A percentile compares a stretch with the other conserved stretches of the same genome.
phyloP scores from a whole-genome alignment of 208 protist species.

The Leishmania turanica region DNA sequence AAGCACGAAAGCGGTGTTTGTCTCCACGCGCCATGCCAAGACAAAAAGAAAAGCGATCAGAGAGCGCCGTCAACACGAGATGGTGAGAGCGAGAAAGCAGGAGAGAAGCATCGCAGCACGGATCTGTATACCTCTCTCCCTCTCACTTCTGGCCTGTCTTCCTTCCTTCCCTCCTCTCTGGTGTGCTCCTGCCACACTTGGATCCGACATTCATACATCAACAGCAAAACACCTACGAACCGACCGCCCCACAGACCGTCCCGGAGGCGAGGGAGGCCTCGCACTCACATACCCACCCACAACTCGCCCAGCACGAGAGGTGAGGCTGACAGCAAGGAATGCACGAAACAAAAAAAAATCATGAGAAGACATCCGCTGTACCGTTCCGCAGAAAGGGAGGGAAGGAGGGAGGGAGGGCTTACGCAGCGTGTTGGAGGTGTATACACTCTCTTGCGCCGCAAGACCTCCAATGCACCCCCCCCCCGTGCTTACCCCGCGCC shows the following conservation, averaged over 20 bases:
- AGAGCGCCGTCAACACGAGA: background rate
- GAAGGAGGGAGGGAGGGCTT: background rate
- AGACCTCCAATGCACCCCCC: background rate
- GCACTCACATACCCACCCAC: background rate
- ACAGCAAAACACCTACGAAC: background rate
- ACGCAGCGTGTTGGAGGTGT: background rate
- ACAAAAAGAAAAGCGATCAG: no score
- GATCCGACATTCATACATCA: constrained; percentile 7
- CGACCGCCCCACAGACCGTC: background rate
- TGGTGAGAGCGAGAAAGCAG: background rate
- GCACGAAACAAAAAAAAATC: background rate
- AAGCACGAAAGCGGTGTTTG: background rate
- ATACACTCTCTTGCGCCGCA: background rate
- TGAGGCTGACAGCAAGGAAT: background rate
- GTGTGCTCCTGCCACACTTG: background rate
- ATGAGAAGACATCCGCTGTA: background rate
- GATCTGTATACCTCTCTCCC: background rate
- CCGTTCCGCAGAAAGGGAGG: background rate
- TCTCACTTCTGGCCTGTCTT: no score
- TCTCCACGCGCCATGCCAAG: no score
- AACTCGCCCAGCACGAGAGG: background rate
- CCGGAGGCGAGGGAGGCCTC: background rate
- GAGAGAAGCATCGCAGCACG: background rate
- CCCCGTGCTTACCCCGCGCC: background rate
- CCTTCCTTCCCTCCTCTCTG: background rate